Conservation (phyloP, 306 rosid species). For the Begonia fuchsioides region DNA sequence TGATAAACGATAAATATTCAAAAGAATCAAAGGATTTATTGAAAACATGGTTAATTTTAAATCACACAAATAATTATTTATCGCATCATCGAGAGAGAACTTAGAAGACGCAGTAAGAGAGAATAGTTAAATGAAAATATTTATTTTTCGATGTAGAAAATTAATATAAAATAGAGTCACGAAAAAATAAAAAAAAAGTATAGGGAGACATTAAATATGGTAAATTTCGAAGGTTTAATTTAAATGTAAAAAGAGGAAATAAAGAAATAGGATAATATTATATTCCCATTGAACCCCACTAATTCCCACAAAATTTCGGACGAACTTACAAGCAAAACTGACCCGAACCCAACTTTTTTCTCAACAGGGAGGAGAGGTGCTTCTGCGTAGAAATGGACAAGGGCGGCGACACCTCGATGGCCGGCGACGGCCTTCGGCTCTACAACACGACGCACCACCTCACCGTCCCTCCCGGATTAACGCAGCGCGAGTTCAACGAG, state of each 20-base stretch:
- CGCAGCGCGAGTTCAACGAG: conserved; percentile 39
- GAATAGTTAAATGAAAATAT: too few relatives aligned
- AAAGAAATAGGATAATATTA: background rate
- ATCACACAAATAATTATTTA: too few relatives aligned
- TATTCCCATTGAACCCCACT: background rate
- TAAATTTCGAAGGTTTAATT: background rate
- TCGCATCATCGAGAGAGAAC: too few relatives aligned
- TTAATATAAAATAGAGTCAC: too few relatives aligned
- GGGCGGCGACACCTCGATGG: conserved; percentile 25
- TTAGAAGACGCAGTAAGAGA: too few relatives aligned
- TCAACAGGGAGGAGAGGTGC: background rate
- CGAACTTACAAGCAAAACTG: background rate
- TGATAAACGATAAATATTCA: too few relatives aligned
- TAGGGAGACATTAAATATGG: too few relatives aligned
- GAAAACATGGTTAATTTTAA: too few relatives aligned
- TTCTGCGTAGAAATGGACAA: conserved; percentile 27
- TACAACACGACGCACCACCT: conserved; percentile 25
- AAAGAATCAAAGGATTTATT: too few relatives aligned
- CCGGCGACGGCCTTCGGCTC: conserved; percentile 20
- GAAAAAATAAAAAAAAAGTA: too few relatives aligned
- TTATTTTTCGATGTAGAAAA: too few relatives aligned
- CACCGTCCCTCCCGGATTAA: conserved; percentile 28
- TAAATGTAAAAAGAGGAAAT: background rate
- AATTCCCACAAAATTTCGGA: background rate
- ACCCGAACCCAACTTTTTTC: conserved; percentile 6